Conservation (phyloP, 2,329 filamentous ascomycete genomes). For the Aureobasidium subglaciale region DNA sequence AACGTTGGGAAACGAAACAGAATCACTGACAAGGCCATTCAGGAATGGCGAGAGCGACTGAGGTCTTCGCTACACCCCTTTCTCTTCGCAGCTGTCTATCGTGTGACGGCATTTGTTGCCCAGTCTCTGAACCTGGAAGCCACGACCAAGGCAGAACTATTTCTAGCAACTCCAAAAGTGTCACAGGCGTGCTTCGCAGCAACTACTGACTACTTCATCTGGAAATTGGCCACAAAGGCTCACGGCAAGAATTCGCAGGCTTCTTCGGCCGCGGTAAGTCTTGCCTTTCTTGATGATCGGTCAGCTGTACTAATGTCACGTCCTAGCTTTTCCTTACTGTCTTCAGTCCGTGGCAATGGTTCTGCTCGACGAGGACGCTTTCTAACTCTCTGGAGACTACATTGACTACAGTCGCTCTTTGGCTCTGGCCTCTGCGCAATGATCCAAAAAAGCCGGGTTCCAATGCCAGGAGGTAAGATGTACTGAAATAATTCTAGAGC, state of each 20-base stretch:
- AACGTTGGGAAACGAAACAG: not conserved
- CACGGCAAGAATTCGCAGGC: constrained; percentile 60
- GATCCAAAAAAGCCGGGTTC: constrained; percentile 3
- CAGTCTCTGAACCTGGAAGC: constrained; percentile 47
- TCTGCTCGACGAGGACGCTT: constrained; percentile 84
- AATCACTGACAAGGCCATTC: constrained; percentile 1
- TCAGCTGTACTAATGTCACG: not conserved
- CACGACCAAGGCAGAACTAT: constrained; percentile 54
- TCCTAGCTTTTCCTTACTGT: constrained; percentile 61
- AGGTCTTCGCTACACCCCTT: constrained; percentile 88
- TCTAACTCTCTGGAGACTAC: constrained; percentile 93
- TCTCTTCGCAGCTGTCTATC: constrained; percentile 73
- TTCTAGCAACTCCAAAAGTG: constrained; percentile 66
- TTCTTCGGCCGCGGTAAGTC: constrained; percentile 63
- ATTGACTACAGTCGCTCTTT: constrained; percentile 70
- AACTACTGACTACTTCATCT: constrained; percentile 77
- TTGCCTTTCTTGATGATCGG: not conserved
- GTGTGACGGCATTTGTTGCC: constrained; percentile 51
- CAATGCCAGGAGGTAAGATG: not conserved
- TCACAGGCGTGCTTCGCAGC: constrained; percentile 74
- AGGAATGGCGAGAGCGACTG: constrained; percentile 91
- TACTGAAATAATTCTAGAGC: not conserved
- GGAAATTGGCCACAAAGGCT: constrained; percentile 67
- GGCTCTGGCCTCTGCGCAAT: constrained; percentile 75
- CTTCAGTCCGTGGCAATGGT: constrained; percentile 91